Percentiles rank a stretch among this genome's conserved stretches.
Evolutionary conservation across 331 rosid species (phyloP).

Genomic region (Acacia pycnantha): DNA sequence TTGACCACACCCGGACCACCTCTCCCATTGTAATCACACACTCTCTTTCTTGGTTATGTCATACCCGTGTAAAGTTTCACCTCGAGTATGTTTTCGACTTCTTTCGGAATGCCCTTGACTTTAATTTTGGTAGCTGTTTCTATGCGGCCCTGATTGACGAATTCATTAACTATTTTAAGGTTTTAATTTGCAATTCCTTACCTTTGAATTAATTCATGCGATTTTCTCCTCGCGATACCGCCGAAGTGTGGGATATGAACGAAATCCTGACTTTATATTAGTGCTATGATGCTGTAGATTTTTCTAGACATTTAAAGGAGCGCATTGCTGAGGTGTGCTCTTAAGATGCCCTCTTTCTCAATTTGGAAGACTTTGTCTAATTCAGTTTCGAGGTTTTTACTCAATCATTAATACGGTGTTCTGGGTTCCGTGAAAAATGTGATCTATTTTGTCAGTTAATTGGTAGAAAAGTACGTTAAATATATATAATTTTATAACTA

Average conservation of each 20-base stretch:
- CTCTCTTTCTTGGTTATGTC: too few species aligned
- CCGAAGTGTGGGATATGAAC: constrained; percentile 82
- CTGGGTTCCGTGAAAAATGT: background rate
- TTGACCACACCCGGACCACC: too few species aligned
- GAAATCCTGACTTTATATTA: constrained; percentile 92
- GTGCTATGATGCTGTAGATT: constrained; percentile 60
- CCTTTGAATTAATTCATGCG: constrained; percentile 30
- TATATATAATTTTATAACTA: background rate
- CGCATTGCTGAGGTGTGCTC: constrained; percentile 87
- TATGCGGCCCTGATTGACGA: background rate
- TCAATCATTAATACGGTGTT: background rate
- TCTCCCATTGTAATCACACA: too few species aligned
- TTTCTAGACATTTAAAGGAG: constrained; percentile 51
- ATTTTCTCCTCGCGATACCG: constrained; percentile 76
- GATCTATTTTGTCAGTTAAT: background rate
- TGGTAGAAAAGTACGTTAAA: background rate
- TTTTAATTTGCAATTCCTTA: background rate
- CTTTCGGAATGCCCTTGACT: too few species aligned
- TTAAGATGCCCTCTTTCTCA: constrained; percentile 1
- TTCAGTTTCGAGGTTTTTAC: background rate
- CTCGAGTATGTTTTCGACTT: too few species aligned
- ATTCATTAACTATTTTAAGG: background rate
- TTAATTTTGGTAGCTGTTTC: too few species aligned
- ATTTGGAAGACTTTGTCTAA: background rate
- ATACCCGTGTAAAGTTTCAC: too few species aligned